Conservation (phyloP, 2,329 filamentous ascomycete species). For the Trichoderma simmonsii region DNA sequence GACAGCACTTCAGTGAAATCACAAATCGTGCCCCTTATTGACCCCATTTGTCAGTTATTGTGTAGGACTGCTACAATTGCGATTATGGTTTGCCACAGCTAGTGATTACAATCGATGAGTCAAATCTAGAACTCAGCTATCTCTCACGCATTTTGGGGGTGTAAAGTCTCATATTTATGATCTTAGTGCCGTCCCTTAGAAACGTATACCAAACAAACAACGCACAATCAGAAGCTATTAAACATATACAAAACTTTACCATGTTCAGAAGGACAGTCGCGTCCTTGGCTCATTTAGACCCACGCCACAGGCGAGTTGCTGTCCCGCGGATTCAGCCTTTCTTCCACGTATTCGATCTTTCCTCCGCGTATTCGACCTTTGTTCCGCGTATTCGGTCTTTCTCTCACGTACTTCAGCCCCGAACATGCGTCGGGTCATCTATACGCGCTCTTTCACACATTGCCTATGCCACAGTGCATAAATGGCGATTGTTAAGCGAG, state of each 20-base stretch:
- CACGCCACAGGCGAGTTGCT: not conserved
- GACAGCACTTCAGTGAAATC: no score
- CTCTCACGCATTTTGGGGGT: not conserved
- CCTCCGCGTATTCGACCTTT: not conserved
- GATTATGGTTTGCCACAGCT: not conserved
- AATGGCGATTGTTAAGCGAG: not conserved
- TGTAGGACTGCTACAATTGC: no score
- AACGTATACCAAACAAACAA: not conserved
- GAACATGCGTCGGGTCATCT: not conserved
- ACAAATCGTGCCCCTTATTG: no score
- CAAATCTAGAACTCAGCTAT: not conserved
- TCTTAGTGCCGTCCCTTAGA: not conserved
- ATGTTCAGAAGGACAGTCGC: not conserved
- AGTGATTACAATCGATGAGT: not conserved
- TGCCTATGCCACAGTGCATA: not conserved
- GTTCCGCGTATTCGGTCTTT: not conserved
- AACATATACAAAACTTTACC: not conserved
- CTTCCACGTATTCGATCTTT: not conserved
- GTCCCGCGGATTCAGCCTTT: not conserved
- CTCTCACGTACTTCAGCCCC: not conserved
- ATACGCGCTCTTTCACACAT: not conserved
- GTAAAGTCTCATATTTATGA: not conserved
- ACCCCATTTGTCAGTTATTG: no score
- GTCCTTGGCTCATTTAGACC: not conserved
- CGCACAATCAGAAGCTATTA: not conserved